Evolutionary conservation across 2,329 filamentous ascomycete genomes (phyloP).

Genomic region (Colletotrichum echinochloae): DNA sequence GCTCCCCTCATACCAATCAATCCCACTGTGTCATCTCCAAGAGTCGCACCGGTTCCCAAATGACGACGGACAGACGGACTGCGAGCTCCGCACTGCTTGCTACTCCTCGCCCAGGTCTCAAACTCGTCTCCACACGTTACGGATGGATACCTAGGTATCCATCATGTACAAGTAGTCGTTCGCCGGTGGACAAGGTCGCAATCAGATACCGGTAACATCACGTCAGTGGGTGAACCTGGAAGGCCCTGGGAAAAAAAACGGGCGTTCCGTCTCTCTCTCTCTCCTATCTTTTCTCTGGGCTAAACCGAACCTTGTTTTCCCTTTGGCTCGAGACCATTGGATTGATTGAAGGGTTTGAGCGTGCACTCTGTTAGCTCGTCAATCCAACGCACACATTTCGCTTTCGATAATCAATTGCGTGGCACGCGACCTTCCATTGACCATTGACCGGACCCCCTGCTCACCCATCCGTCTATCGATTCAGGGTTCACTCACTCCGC

Average conservation of each 20-base stretch:
- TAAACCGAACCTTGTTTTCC: background rate
- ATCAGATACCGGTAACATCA: constrained; percentile 15
- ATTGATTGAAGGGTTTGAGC: background rate
- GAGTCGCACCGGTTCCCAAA: background rate
- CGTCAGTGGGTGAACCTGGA: constrained; percentile 1
- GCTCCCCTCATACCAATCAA: no score
- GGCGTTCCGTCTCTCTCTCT: background rate
- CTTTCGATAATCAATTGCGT: constrained; percentile 33
- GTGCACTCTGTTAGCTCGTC: background rate
- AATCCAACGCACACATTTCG: constrained; percentile 17
- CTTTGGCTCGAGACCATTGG: constrained; percentile 1
- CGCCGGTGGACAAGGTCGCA: background rate
- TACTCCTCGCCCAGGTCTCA: background rate
- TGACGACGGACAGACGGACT: background rate
- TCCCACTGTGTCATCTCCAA: background rate
- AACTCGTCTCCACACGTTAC: constrained; percentile 7
- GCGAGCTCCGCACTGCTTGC: background rate
- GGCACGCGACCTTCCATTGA: constrained; percentile 24
- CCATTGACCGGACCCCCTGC: background rate
- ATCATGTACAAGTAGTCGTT: no score
- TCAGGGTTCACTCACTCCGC: background rate
- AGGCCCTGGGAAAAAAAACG: background rate
- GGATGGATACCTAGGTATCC: no score
- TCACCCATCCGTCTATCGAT: constrained; percentile 10
- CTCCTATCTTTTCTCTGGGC: background rate